These are phyloP conservation scores for Ophiostoma ulmi DNA, from an alignment of 2,329 filamentous ascomycete species.

Conservation along the genomic window DNA sequence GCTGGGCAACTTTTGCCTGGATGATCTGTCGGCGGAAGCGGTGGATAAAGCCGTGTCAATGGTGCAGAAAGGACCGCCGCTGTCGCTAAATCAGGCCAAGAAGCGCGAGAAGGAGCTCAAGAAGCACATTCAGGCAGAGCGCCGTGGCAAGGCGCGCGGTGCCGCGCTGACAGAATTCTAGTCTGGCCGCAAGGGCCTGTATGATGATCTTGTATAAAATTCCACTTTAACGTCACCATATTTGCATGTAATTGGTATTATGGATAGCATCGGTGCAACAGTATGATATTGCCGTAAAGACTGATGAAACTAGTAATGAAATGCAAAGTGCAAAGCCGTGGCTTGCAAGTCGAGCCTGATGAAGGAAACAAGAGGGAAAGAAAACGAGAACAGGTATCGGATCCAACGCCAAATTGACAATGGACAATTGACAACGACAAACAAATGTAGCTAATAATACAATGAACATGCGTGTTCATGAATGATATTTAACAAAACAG, in stretches of 20 bases:
- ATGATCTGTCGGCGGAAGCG: slow-evolving; percentile 62
- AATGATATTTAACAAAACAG: background rate
- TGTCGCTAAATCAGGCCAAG: slow-evolving; percentile 64
- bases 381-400: slow-evolving; percentile 3
- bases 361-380: background rate
- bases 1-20: slow-evolving; percentile 72
- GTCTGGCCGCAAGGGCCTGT: background rate
- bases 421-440: background rate
- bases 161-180: background rate
- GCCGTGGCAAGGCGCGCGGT: background rate
- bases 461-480: background rate
- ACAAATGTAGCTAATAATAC: slow-evolving; percentile 1
- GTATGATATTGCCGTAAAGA: background rate
- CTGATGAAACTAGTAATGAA: background rate
- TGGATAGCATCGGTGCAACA: background rate
- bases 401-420: background rate
- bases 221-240: background rate
- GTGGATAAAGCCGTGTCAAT: slow-evolving; percentile 47
- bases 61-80: slow-evolving; percentile 40
- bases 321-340: slow-evolving; percentile 27
- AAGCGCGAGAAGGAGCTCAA: slow-evolving; percentile 57
- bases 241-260: background rate
- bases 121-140: background rate
- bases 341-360: slow-evolving; percentile 31
- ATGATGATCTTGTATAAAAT: background rate